These are phyloP conservation scores for Globisporangium paroecandrum DNA, from an alignment of 352 stramenopile species.

Conservation along the genomic window DNA sequence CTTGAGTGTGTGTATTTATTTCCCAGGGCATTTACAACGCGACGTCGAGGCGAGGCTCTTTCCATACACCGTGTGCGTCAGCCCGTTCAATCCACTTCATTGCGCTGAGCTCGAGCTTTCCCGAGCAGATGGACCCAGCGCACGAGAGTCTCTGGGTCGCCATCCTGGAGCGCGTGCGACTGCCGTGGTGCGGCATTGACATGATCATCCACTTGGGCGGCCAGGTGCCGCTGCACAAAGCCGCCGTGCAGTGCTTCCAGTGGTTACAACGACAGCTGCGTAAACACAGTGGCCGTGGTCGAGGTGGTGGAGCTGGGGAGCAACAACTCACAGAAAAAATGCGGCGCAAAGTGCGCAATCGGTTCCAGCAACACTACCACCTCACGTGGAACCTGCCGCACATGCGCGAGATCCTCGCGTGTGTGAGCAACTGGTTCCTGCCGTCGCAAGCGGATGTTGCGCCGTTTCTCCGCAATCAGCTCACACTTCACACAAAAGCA, in stretches of 20 bases:
- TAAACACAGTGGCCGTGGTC: slow-evolving; percentile 2
- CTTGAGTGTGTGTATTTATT: background rate
- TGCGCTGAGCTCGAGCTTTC: slow-evolving; percentile 66
- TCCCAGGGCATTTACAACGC: slow-evolving; percentile 53
- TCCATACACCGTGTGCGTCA: slow-evolving; percentile 46
- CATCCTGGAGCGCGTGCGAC: slow-evolving; percentile 39
- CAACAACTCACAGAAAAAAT: slow-evolving; percentile 7
- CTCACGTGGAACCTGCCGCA: slow-evolving; percentile 64
- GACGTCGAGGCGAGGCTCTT: slow-evolving; percentile 44
- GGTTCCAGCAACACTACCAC: slow-evolving; percentile 73
- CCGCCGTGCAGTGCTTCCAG: slow-evolving; percentile 53
- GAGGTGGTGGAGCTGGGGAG: background rate
- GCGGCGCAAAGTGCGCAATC: slow-evolving; percentile 39
- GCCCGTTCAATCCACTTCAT: slow-evolving; percentile 41
- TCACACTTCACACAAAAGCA: slow-evolving; percentile 24
- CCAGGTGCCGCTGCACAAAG: slow-evolving; percentile 73
- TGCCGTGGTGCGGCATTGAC: slow-evolving; percentile 70
- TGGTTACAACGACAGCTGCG: slow-evolving; percentile 45
- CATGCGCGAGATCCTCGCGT: slow-evolving; percentile 52
- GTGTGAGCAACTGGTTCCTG: slow-evolving; percentile 69
- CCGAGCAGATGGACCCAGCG: slow-evolving; percentile 52
- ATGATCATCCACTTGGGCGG: slow-evolving; percentile 68
- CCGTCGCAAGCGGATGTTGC: slow-evolving; percentile 53
- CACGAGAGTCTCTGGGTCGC: slow-evolving; percentile 57
- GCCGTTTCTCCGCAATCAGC: slow-evolving; percentile 51